Evolutionary conservation across 169 alveolate genomes (phyloP).

Genomic region (Babesia sp.): DNA sequence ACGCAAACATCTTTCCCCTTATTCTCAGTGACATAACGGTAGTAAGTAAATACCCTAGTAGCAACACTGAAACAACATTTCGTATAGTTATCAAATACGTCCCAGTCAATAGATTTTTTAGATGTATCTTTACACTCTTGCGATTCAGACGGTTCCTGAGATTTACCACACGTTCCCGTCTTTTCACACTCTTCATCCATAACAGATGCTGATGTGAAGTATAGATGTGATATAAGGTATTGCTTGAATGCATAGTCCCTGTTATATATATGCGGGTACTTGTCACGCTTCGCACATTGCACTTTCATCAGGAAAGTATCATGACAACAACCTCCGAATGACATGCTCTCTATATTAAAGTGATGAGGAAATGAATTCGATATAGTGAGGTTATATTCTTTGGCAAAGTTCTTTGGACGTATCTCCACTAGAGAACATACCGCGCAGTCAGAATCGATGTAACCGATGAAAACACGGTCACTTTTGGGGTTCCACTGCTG

Average conservation of each 20-base stretch:
- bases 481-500: not conserved
- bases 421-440: constrained; percentile 20
- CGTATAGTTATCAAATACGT: not conserved
- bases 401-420: not conserved
- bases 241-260: not conserved
- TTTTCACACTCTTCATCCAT: not conserved
- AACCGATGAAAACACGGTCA: constrained; percentile 15
- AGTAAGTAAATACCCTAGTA: constrained; percentile 8
- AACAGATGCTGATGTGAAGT: constrained; percentile 26
- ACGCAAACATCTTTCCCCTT: not conserved
- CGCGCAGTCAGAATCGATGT: constrained; percentile 9
- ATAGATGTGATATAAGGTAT: not conserved
- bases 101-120: not conserved
- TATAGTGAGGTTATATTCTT: not conserved
- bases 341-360: not conserved
- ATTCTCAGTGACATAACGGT: not conserved
- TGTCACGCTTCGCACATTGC: not conserved
- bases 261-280: not conserved
- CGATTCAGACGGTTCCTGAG: not conserved
- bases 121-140: not conserved
- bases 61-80: constrained; percentile 15
- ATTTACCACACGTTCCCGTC: not conserved
- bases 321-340: constrained; percentile 27
- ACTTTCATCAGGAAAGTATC: not conserved
- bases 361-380: not conserved